Evolutionary conservation across 371 early-diverging fungal genomes (phyloP).

Genomic region (Cokeromyces recurvatus): DNA sequence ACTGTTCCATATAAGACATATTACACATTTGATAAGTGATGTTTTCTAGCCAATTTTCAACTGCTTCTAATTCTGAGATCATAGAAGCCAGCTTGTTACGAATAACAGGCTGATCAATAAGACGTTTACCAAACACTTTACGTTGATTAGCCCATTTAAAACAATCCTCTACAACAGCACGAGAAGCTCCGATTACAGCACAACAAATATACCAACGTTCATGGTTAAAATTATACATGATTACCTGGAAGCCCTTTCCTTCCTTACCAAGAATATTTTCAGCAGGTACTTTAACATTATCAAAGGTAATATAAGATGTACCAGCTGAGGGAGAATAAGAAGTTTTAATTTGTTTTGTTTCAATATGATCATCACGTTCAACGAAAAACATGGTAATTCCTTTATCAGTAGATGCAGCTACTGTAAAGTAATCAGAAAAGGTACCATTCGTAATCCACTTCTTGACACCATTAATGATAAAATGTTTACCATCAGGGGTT

Average conservation of each 20-base stretch:
- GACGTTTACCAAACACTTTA: slow-evolving; percentile 74
- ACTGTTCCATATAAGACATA: slow-evolving; percentile 57
- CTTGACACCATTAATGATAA: slow-evolving; percentile 79
- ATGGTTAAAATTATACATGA: slow-evolving; percentile 76
- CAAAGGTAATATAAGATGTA: slow-evolving; percentile 65
- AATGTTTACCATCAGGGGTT: slow-evolving; percentile 12
- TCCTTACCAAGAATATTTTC: slow-evolving; percentile 83
- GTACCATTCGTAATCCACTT: slow-evolving; percentile 86
- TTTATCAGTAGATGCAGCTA: slow-evolving; percentile 67
- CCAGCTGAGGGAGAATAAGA: slow-evolving; percentile 67
- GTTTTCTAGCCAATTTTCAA: slow-evolving; percentile 58
- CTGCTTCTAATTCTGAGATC: slow-evolving; percentile 54
- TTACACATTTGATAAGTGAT: slow-evolving; percentile 65
- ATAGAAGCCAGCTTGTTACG: slow-evolving; percentile 65
- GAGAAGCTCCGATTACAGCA: slow-evolving; percentile 75
- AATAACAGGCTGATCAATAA: slow-evolving; percentile 63
- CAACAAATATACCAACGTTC: slow-evolving; percentile 77
- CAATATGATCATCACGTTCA: slow-evolving; percentile 55
- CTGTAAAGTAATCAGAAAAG: slow-evolving; percentile 57
- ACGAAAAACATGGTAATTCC: slow-evolving; percentile 72
- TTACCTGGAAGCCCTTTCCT: slow-evolving; percentile 83
- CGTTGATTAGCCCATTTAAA: slow-evolving; percentile 85
- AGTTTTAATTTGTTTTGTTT: slow-evolving; percentile 63
- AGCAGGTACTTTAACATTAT: slow-evolving; percentile 82
- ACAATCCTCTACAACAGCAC: slow-evolving; percentile 78